Conservation (phyloP, 2,329 filamentous ascomycete species). For the Aspergillus aculeatinus region DNA sequence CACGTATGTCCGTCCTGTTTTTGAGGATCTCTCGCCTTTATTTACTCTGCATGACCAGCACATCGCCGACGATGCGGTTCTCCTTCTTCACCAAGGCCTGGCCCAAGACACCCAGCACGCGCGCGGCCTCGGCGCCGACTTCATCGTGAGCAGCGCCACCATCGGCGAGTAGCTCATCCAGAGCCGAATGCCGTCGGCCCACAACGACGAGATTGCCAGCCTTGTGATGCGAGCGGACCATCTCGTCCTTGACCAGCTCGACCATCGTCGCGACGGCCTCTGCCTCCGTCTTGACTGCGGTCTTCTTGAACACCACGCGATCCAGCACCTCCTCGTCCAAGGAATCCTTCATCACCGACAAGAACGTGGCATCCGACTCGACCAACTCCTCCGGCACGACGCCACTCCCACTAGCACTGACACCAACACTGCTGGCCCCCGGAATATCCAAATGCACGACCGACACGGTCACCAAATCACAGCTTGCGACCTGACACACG, state of each 20-base stretch:
- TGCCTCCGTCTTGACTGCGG: constrained; percentile 40
- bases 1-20: background rate
- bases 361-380: constrained; percentile 55
- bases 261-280: constrained; percentile 46
- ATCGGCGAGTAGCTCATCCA: constrained; percentile 12
- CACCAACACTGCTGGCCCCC: background rate
- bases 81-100: constrained; percentile 54
- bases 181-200: constrained; percentile 49
- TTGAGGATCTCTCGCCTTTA: background rate
- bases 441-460: constrained; percentile 60
- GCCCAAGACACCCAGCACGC: constrained; percentile 35
- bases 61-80: constrained; percentile 61
- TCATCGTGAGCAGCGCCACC: constrained; percentile 33
- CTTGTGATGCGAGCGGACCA: constrained; percentile 62
- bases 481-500: constrained; percentile 79
- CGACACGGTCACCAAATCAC: constrained; percentile 74
- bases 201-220: constrained; percentile 70
- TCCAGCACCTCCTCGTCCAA: constrained; percentile 51
- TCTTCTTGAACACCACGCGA: constrained; percentile 57
- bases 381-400: background rate
- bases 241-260: constrained; percentile 56
- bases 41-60: constrained; percentile 63
- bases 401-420: no score
- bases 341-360: constrained; percentile 57
- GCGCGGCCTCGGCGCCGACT: constrained; percentile 31